These are phyloP conservation scores for Daucus carota DNA, from an alignment of 129 eudicot genomes.

Conservation along the genomic window DH1_v3.0 NC_030382.2:26784001-26784500, in stretches of 20 bases:
- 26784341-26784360: constrained; percentile 89
- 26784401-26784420: not conserved
- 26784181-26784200: not conserved
- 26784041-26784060: not conserved
- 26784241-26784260: not conserved
- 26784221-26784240: not conserved
- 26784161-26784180: not conserved
- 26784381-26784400: too few relatives aligned
- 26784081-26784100: not conserved
- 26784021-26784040: not conserved
- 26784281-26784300: constrained; percentile 44
- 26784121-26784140: not conserved
- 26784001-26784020: constrained; percentile 95
- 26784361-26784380: not conserved
- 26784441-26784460: not conserved
- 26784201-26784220: not conserved
- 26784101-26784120: not conserved
- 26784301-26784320: constrained; percentile 99
- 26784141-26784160: not conserved
- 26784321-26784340: constrained; percentile 99
- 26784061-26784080: not conserved
- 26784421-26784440: not conserved
- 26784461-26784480: not conserved
- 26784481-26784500: not conserved
- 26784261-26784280: constrained; percentile 5